Base-by-base conservation (phyloP, 192 early-diverging fungal genomes). In the Backusella mclennaniae region DNA sequence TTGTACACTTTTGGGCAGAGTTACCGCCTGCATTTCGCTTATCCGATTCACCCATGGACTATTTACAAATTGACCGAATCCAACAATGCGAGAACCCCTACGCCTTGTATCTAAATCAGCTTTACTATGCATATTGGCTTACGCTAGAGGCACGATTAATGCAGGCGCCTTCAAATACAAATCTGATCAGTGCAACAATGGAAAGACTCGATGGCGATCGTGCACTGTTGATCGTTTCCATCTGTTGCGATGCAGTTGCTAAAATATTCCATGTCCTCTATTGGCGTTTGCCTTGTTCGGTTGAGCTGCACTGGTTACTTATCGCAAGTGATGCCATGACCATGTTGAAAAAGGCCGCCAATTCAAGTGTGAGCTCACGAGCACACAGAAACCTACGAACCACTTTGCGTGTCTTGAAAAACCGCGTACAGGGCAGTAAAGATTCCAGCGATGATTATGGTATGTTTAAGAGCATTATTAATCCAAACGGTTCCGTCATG, bases 321-420 rank as follows among this genome's bases (percentile, higher is more conserved):
- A 72, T 77, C 35, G 76, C 76, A 70, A 66, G 70, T n/a, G 76
- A 77, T 66, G 76, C 70, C 9, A 77, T 77, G 76, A 53, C 53
- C 21, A 69, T 70, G 17, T 11, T 77, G 35, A 70, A 77, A 12
- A 52, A 71, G 15, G 52, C 76, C 21, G 59, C 69, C 4, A 71
- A 77, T 44, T 33, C 46, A 8, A 44, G 35, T 33, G 49, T 73
- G 1, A 49, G 44, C 23, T 19, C 46, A 52, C 44, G 71, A 21
- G 71, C 71, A n/a, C 71, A 73, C 17, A 53, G 33, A 31, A 73
- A 73, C 15, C 11, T 73, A 14, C 71, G 49, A n/a, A n/a, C 44
- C 11, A 73, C 71, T n/a, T 36, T 73, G 17, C 71, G 71, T 56
- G 49, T 73, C 2, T 53, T 73, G 31, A 53, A 53, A 6, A 46